Percentiles rank a stretch among this genome's conserved stretches.
These are phyloP conservation scores for Hypoxylon sp. DNA, from an alignment of 2,329 filamentous ascomycete species.

Conservation along the genomic window DNA sequence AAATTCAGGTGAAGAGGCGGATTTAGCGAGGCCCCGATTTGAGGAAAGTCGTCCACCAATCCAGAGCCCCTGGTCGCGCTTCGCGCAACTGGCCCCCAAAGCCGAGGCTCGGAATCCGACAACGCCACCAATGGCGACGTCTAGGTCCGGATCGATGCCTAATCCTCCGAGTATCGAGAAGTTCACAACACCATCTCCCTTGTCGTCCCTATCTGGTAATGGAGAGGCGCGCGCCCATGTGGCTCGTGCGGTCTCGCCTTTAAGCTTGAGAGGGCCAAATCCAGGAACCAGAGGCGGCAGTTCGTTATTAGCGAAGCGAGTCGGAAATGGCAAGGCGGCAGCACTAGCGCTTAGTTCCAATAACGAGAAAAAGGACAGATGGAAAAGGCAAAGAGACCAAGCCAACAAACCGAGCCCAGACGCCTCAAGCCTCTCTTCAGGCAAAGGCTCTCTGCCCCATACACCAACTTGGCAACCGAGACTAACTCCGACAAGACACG, in stretches of 20 bases:
- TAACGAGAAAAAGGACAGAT: conserved; percentile 44
- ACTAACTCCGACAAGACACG: conserved; percentile 74
- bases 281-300: conserved; percentile 54
- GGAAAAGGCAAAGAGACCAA: conserved; percentile 43
- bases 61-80: conserved; percentile 23
- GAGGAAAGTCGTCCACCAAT: conserved; percentile 10
- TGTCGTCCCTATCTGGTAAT: conserved; percentile 32
- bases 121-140: conserved; percentile 38
- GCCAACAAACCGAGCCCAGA: conserved; percentile 44
- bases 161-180: conserved; percentile 40
- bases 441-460: conserved; percentile 53
- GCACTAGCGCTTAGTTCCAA: conserved; percentile 56
- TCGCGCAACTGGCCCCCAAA: conserved; percentile 19
- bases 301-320: conserved; percentile 65
- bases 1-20: neutral
- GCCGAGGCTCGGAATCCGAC: conserved; percentile 9
- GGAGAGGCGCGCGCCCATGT: conserved; percentile 36
- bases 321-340: conserved; percentile 63
- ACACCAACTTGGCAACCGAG: conserved; percentile 73
- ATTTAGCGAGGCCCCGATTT: conserved; percentile 13
- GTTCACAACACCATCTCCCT: conserved; percentile 42
- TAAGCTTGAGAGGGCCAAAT: conserved; percentile 46
- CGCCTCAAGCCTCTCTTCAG: conserved; percentile 36
- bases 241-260: conserved; percentile 45
- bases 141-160: conserved; percentile 48